Percentiles rank a stretch among this genome's conserved stretches.
Conservation (phyloP, 2,329 filamentous ascomycete genomes). For the Clonostachys chloroleuca region DNA sequence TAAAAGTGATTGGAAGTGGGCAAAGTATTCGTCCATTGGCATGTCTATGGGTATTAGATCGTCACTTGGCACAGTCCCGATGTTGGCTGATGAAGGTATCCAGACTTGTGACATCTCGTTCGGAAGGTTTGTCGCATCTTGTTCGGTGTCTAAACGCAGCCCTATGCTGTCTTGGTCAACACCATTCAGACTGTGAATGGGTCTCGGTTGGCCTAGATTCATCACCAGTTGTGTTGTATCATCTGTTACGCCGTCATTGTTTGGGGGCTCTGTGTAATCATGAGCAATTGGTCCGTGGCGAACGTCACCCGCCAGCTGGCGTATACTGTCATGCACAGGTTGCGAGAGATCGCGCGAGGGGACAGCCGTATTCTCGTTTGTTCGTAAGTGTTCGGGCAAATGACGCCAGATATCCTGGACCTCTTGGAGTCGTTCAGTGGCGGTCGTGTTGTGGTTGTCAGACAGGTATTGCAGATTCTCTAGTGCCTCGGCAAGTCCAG, state of each 20-base stretch:
- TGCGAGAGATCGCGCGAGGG: not conserved
- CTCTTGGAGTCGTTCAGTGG: slow-evolving; percentile 13
- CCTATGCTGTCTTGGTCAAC: not conserved
- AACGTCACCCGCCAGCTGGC: not conserved
- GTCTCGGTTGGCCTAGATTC: not conserved
- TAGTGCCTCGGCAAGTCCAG: slow-evolving; percentile 14
- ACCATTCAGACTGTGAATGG: not conserved
- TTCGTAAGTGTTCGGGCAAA: not conserved
- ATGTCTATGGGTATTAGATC: not conserved
- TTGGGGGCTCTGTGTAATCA: not conserved
- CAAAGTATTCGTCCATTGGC: not conserved
- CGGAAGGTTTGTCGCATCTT: not conserved
- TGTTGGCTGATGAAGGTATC: not conserved
- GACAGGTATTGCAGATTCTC: slow-evolving; percentile 19
- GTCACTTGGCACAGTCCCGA: not conserved
- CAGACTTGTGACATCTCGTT: not conserved
- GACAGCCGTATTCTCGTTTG: not conserved
- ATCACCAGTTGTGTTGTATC: not conserved
- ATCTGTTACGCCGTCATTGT: not conserved
- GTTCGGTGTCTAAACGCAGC: not conserved
- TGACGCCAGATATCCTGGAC: not conserved
- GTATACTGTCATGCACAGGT: not conserved
- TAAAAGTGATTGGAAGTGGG: not conserved
- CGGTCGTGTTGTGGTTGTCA: slow-evolving; percentile 16
- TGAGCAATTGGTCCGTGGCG: not conserved